phyloP scores from a whole-genome alignment of 2,329 filamentous ascomycete species.

The Westerdykella ornata region DNA sequence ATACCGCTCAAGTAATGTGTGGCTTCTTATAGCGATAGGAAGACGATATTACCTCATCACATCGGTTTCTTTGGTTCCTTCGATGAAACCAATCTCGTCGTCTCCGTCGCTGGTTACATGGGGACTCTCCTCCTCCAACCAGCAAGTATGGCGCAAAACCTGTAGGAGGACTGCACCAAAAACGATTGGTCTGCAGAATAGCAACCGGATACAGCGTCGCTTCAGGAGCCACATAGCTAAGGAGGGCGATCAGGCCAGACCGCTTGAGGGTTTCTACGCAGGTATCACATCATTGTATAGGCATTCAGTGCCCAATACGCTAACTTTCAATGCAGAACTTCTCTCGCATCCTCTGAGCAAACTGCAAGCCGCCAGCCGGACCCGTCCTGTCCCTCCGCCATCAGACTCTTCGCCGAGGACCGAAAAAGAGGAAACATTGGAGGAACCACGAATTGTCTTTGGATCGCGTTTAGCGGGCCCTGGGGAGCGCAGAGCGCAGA shows the following conservation, averaged over 20 bases:
- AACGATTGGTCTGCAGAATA: constrained; percentile 27
- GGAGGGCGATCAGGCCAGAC: constrained; percentile 34
- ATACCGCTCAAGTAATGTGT: too few species aligned
- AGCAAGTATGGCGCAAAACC: constrained; percentile 12
- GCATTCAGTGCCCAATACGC: constrained; percentile 1
- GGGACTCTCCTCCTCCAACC: constrained; percentile 13
- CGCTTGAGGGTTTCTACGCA: constrained; percentile 36
- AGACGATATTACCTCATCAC: too few species aligned
- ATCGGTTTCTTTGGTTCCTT: too few species aligned
- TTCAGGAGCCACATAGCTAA: constrained; percentile 32
- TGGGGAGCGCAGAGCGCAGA: constrained; percentile 57
- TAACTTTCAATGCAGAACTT: constrained; percentile 32
- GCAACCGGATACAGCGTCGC: constrained; percentile 32
- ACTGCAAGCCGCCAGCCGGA: constrained; percentile 27
- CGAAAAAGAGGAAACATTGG: constrained; percentile 50
- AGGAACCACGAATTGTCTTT: constrained; percentile 65
- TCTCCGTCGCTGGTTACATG: neutral
- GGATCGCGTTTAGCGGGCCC: constrained; percentile 72
- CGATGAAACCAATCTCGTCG: neutral
- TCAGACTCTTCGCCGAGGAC: constrained; percentile 40
- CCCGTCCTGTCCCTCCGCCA: constrained; percentile 28
- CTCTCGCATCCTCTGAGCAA: constrained; percentile 25
- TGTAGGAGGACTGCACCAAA: neutral
- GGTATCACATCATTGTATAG: constrained; percentile 12
- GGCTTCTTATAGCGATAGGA: too few species aligned